Conservation (phyloP, 139 green algal species). For the Chlamydomonas sphaeroides region DNA sequence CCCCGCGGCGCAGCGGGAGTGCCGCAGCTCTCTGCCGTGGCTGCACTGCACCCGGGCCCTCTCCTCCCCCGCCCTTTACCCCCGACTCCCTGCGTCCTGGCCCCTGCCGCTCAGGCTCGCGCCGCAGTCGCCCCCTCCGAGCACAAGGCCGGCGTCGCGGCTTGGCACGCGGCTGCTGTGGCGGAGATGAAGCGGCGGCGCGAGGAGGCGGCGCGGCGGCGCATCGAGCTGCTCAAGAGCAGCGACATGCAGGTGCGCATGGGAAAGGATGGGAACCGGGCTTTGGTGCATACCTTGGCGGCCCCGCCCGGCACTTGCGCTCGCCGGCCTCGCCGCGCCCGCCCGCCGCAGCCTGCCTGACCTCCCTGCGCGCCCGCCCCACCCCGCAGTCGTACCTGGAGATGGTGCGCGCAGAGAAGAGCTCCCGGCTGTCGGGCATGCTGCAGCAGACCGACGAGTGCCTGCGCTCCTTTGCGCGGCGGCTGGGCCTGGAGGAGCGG, state of each 20-base stretch:
- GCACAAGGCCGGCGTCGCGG: conserved; percentile 1
- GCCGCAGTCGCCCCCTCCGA: too few species aligned
- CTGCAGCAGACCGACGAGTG: conserved; percentile 72
- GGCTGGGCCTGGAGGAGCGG: conserved; percentile 31
- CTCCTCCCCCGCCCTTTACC: too few species aligned
- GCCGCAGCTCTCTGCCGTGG: too few species aligned
- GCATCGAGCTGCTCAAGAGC: conserved; percentile 74
- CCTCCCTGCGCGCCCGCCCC: not conserved
- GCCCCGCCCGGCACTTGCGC: too few species aligned
- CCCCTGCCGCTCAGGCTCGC: too few species aligned
- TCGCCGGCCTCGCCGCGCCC: too few species aligned
- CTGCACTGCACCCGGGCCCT: too few species aligned
- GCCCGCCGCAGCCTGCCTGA: too few species aligned
- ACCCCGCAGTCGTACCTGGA: conserved; percentile 72
- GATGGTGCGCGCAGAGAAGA: conserved; percentile 70
- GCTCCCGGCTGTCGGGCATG: conserved; percentile 64
- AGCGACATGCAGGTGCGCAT: conserved; percentile 75
- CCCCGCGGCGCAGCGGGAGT: too few species aligned
- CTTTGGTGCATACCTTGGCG: too few species aligned
- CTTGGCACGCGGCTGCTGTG: conserved; percentile 37
- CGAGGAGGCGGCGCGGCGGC: conserved; percentile 58
- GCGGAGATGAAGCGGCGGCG: conserved; percentile 35
- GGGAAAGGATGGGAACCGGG: too few species aligned
- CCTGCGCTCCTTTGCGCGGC: conserved; percentile 53
- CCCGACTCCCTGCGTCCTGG: too few species aligned